A percentile compares a stretch with the other conserved stretches of the same genome.
phyloP scores from a whole-genome alignment of 805 yeast species.

The Cyberlindnera euphorbiiphila region DNA sequence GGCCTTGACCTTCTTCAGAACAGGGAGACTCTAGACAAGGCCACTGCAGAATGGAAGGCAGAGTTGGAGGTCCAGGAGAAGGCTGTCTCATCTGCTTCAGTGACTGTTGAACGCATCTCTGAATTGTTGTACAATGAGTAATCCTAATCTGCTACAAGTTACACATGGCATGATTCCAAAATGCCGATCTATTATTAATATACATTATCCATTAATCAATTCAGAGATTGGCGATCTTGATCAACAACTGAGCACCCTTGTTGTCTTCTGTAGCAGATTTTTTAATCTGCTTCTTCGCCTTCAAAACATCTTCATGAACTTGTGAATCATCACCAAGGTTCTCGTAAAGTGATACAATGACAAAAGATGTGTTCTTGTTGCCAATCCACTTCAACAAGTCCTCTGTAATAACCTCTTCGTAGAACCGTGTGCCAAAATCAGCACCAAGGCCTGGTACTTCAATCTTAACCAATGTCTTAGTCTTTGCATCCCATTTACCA shows the following conservation, averaged over 20 bases:
- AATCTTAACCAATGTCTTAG: slow-evolving; percentile 43
- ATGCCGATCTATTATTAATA: too few species aligned
- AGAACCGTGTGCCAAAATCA: slow-evolving; percentile 54
- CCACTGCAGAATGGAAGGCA: not conserved
- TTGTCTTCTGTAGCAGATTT: slow-evolving; percentile 42
- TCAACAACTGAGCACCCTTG: slow-evolving; percentile 60
- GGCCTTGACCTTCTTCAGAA: not conserved
- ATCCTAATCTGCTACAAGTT: too few species aligned
- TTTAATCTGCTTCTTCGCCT: slow-evolving; percentile 41
- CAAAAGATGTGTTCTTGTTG: slow-evolving; percentile 68
- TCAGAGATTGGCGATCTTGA: slow-evolving; percentile 32
- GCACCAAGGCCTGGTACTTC: slow-evolving; percentile 49
- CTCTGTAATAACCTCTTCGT: slow-evolving; percentile 48
- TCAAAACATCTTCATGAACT: slow-evolving; percentile 52
- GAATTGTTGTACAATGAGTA: slow-evolving; percentile 1
- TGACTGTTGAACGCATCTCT: not conserved
- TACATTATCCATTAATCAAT: slow-evolving; percentile 1
- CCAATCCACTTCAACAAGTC: slow-evolving; percentile 62
- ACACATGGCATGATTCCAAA: too few species aligned
- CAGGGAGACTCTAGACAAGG: not conserved
- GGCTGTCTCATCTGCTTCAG: not conserved
- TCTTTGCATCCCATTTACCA: slow-evolving; percentile 74
- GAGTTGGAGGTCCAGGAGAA: not conserved
- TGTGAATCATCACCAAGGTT: slow-evolving; percentile 45
- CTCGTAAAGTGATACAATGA: slow-evolving; percentile 77